These are phyloP conservation scores for Sporothrix globosa DNA, from an alignment of 2,329 filamentous ascomycete genomes.

Conservation along the genomic window DNA sequence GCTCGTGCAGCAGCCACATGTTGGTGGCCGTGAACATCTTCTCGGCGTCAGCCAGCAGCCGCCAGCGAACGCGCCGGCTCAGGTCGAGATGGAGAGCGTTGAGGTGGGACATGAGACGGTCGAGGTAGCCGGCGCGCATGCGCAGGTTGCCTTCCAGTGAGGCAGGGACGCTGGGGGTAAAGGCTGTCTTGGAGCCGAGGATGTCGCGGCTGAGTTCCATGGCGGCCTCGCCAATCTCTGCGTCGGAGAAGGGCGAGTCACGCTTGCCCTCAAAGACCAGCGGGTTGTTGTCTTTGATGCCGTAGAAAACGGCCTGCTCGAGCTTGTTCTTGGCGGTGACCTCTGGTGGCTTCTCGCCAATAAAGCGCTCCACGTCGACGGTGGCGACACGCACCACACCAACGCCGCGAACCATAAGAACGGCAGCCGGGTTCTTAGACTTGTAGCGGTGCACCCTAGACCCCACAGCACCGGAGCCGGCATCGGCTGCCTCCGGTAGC, in stretches of 20 bases:
- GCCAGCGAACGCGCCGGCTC: constrained; percentile 72
- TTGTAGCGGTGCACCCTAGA: constrained; percentile 55
- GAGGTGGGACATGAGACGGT: constrained; percentile 73
- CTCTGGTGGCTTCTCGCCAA: constrained; percentile 59
- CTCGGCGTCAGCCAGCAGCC: constrained; percentile 84
- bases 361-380: constrained; percentile 63
- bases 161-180: constrained; percentile 71
- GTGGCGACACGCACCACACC: constrained; percentile 64
- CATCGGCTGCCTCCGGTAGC: constrained; percentile 31
- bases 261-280: constrained; percentile 76
- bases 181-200: constrained; percentile 72
- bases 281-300: constrained; percentile 78
- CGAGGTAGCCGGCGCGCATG: constrained; percentile 71
- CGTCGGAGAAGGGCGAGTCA: constrained; percentile 66
- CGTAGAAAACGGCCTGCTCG: constrained; percentile 94
- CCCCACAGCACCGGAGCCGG: constrained; percentile 18
- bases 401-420: constrained; percentile 65
- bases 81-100: constrained; percentile 67
- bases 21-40: constrained; percentile 79
- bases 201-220: constrained; percentile 80
- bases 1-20: constrained; percentile 81
- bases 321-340: constrained; percentile 86
- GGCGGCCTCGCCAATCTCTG: constrained; percentile 77
- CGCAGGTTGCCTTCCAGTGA: constrained; percentile 81
- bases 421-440: constrained; percentile 63